These are phyloP conservation scores for Knufia petricola DNA, from an alignment of 2,329 filamentous ascomycete genomes.

Conservation along the genomic window DNA sequence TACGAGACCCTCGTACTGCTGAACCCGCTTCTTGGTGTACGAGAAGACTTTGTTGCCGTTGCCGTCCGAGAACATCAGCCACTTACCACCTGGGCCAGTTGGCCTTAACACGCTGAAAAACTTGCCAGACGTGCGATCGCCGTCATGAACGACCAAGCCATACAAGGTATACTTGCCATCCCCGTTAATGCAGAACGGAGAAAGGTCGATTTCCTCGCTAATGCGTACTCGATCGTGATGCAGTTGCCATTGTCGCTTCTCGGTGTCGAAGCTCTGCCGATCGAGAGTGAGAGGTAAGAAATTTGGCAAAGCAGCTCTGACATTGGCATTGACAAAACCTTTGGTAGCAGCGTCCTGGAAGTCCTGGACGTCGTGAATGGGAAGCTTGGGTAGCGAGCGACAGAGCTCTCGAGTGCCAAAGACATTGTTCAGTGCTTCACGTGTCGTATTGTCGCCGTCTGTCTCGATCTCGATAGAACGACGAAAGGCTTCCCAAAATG, in stretches of 20 bases:
- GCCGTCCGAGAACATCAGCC: constrained; percentile 51
- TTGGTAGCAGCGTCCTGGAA: constrained; percentile 29
- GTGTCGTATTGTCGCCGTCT: constrained; percentile 33
- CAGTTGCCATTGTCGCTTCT: constrained; percentile 47
- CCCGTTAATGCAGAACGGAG: constrained; percentile 26
- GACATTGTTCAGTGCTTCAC: constrained; percentile 33
- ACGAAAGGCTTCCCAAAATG: constrained; percentile 47
- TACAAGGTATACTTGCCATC: constrained; percentile 46
- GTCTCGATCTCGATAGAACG: constrained; percentile 45
- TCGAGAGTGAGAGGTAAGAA: constrained; percentile 48
- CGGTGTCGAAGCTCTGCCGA: constrained; percentile 47
- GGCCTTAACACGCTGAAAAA: constrained; percentile 54
- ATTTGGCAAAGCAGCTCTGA: constrained; percentile 32
- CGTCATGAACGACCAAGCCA: constrained; percentile 51
- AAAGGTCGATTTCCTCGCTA: constrained; percentile 45
- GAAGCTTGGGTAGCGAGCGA: constrained; percentile 25
- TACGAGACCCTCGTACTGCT: constrained; percentile 41
- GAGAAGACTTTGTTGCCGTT: constrained; percentile 48
- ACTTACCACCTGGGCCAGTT: constrained; percentile 44
- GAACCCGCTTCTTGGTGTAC: constrained; percentile 46
- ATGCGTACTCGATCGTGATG: constrained; percentile 47
- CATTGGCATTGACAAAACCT: constrained; percentile 2
- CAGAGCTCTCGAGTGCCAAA: constrained; percentile 34
- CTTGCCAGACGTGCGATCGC: constrained; percentile 47
- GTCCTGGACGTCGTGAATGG: constrained; percentile 30